Evolutionary conservation across 2,329 filamentous ascomycete species (phyloP).

Genomic region (Hymenoscyphus fructigenus): DNA sequence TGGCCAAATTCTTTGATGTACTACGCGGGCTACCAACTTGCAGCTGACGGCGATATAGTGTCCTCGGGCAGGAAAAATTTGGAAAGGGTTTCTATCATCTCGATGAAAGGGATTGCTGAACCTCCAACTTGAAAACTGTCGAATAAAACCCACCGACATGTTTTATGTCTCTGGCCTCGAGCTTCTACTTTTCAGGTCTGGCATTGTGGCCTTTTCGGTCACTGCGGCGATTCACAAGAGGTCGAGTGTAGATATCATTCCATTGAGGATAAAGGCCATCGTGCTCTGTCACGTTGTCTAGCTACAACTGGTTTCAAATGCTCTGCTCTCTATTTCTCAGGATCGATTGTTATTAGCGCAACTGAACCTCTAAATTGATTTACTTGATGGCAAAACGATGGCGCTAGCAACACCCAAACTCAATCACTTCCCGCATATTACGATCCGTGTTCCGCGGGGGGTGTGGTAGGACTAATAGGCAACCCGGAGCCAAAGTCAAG

Average conservation of each 20-base stretch:
- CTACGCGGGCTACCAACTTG: too few relatives aligned
- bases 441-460: background rate
- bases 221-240: background rate
- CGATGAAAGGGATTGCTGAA: background rate
- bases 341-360: background rate
- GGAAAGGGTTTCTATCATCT: too few relatives aligned
- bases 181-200: background rate
- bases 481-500: too few relatives aligned
- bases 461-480: background rate
- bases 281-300: background rate
- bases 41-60: too few relatives aligned
- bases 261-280: background rate
- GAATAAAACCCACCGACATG: background rate
- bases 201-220: background rate
- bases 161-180: background rate
- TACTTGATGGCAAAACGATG: background rate
- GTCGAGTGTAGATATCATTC: background rate
- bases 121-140: background rate
- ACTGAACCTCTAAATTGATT: background rate
- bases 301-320: background rate
- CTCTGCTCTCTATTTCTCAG: background rate
- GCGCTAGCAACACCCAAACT: background rate
- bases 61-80: too few relatives aligned
- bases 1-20: too few relatives aligned
- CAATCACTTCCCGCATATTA: background rate